Conservation (phyloP, 1,139 yeast species). For the Spathaspora sp. region DNA sequence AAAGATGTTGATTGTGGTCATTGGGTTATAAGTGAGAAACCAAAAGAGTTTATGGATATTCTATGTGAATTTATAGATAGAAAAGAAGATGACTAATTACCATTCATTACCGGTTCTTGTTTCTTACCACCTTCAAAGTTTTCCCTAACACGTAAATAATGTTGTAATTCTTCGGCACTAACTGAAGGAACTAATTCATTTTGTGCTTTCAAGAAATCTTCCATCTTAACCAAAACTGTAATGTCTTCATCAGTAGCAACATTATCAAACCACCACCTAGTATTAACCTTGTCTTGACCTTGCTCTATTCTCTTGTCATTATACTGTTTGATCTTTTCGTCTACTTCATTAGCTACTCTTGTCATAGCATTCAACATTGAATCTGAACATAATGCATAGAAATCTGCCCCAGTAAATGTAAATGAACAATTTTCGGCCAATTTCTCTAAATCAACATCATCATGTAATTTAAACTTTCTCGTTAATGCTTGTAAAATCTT, state of each 20-base stretch:
- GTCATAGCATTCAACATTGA: constrained; percentile 96
- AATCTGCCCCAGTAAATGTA: constrained; percentile 95
- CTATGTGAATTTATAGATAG: constrained; percentile 60
- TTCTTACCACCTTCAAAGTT: constrained; percentile 66
- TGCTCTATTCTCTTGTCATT: constrained; percentile 34
- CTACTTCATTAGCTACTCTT: constrained; percentile 77
- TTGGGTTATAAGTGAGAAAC: constrained; percentile 85
- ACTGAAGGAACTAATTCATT: constrained; percentile 78
- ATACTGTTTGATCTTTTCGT: constrained; percentile 55
- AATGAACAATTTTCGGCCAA: constrained; percentile 78
- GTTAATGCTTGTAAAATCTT: constrained; percentile 88
- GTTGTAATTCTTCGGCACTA: constrained; percentile 81
- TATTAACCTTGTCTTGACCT: constrained; percentile 47
- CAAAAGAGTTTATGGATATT: constrained; percentile 60
- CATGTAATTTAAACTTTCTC: constrained; percentile 68
- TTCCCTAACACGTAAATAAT: constrained; percentile 73
- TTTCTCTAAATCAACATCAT: constrained; percentile 56
- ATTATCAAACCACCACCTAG: constrained; percentile 92
- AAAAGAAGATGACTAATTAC: constrained; percentile 42
- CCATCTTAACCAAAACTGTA: constrained; percentile 63
- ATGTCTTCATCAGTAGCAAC: constrained; percentile 68
- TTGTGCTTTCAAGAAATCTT: constrained; percentile 76
- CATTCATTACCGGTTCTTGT: constrained; percentile 6
- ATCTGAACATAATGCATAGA: constrained; percentile 92
- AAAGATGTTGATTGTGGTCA: constrained; percentile 84